Percentiles rank a stretch among this genome's conserved stretches.
Conservation (phyloP, 441 rosid genomes). For the Populus hybrid region DNA sequence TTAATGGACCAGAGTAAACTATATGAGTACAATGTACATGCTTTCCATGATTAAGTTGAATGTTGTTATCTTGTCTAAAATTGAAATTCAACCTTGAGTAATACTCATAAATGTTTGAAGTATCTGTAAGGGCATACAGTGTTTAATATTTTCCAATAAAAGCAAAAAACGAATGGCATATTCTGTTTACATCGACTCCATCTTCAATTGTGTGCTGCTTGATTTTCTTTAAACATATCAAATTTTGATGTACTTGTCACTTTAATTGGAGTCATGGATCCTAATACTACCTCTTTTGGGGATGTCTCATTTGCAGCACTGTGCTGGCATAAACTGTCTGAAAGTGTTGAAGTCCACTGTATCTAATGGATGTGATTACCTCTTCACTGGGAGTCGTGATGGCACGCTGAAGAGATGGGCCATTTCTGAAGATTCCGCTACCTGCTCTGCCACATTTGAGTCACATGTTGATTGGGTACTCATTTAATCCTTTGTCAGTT, state of each 20-base stretch:
- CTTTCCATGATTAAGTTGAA: not conserved
- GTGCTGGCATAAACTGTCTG: constrained; percentile 94
- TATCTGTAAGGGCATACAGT: not conserved
- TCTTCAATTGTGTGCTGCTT: not conserved
- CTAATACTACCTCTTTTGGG: constrained; percentile 12
- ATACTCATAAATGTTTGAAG: not conserved
- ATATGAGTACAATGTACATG: not conserved
- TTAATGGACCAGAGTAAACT: not conserved
- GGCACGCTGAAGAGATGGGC: constrained; percentile 97
- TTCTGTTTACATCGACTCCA: too few species aligned
- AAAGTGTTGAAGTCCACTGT: constrained; percentile 58
- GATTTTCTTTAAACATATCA: not conserved
- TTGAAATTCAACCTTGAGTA: not conserved
- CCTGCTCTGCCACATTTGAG: constrained; percentile 93
- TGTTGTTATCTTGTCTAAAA: not conserved
- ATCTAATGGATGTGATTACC: constrained; percentile 51
- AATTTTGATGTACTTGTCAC: not conserved
- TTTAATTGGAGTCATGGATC: not conserved
- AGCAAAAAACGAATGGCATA: too few species aligned
- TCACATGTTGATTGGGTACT: constrained; percentile 99
- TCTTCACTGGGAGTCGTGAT: constrained; percentile 99
- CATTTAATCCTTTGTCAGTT: constrained; percentile 14
- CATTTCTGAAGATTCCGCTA: constrained; percentile 60
- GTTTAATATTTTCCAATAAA: not conserved
- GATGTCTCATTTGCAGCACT: constrained; percentile 67